Base-by-base conservation (phyloP, 768 basidiomycete species). In the Pleurotus eryngii region DNA sequence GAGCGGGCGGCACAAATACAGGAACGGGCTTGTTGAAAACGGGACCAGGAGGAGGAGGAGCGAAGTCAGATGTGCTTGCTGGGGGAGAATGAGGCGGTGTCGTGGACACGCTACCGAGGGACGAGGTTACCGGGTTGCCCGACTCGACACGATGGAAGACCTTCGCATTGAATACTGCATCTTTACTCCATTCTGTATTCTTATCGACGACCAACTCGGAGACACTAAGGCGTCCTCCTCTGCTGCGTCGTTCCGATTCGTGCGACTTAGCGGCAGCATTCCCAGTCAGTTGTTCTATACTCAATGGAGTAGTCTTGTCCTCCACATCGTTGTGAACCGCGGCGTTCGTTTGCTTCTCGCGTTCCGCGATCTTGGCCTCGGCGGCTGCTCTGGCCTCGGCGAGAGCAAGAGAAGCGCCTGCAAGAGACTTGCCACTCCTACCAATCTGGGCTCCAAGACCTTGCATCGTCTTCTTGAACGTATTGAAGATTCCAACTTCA, bases 391-490 rank as follows among this genome's bases (percentile, higher is more conserved):
- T 67, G 66, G 81, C 89, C 70, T 89, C 85, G 9, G 87, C 88
- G 7, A 90, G 77, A 18, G 84, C 85, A 3, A 79, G 81, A 18
- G 81, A 79, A 43, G 70, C 73, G 9, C 79, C 80, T 49, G 86
- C 85, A 7, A 87, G 65, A 38, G 89, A 87, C 64, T 85, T 89
- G 53, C 80, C 79, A 50, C 79, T 79, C 64, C 84, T 89, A 27
- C 80, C 79, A 46, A 76, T 65, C 3, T 81, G 81, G 15, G 82
- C 75, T 15, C 86, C 86, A 26, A 87, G 73, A 14, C 78, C 86
- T 66, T 88, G 84, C 0, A 91, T 82, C 1, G 84, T 89, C 64
- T 81, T 84, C 72, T 88, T 92, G 49, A 92, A 75, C 15, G 79
- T 74, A 63, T 83, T 81, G 43, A 92, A 76, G 60, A 87, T 80